phyloP scores from a whole-genome alignment of 2,329 filamentous ascomycete species.

The Talaromyces funiculosus region DNA sequence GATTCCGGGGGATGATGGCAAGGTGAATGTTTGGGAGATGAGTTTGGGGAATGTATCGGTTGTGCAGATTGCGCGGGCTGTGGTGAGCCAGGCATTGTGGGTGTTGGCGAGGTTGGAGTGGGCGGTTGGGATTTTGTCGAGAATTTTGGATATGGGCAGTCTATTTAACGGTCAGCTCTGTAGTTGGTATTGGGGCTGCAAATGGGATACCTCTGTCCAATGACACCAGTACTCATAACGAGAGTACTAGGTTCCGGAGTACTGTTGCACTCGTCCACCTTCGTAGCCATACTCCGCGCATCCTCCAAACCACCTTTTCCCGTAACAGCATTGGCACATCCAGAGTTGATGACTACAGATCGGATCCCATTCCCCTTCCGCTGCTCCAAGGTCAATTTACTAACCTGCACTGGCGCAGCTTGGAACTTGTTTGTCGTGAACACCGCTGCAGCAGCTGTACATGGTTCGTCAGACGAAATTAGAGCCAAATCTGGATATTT shows the following conservation, averaged over 20 bases:
- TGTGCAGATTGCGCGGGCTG: slow-evolving; percentile 90
- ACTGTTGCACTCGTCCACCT: slow-evolving; percentile 64
- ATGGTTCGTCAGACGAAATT: slow-evolving; percentile 78
- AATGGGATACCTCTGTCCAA: slow-evolving; percentile 70
- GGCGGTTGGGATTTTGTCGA: slow-evolving; percentile 72
- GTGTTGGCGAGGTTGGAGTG: slow-evolving; percentile 64
- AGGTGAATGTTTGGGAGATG: slow-evolving; percentile 72
- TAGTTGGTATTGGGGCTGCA: not conserved
- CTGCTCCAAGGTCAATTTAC: slow-evolving; percentile 62
- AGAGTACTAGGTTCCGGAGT: slow-evolving; percentile 59
- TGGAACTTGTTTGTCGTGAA: slow-evolving; percentile 99
- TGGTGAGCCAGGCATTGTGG: slow-evolving; percentile 80
- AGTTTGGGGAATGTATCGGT: slow-evolving; percentile 99
- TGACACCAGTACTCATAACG: slow-evolving; percentile 98
- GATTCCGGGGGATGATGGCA: slow-evolving; percentile 70
- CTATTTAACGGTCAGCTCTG: slow-evolving; percentile 37
- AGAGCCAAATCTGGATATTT: slow-evolving; percentile 86
- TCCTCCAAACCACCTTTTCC: slow-evolving; percentile 85
- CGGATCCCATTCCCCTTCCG: slow-evolving; percentile 65
- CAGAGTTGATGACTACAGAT: slow-evolving; percentile 87
- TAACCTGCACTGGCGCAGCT: slow-evolving; percentile 87
- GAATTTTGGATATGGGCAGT: slow-evolving; percentile 85
- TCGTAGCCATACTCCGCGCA: slow-evolving; percentile 73
- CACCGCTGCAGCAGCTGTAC: slow-evolving; percentile 79
- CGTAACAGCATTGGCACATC: slow-evolving; percentile 95